Conservation (phyloP, 148 eudicot genomes). For the Fallopia convolvulus region DNA sequence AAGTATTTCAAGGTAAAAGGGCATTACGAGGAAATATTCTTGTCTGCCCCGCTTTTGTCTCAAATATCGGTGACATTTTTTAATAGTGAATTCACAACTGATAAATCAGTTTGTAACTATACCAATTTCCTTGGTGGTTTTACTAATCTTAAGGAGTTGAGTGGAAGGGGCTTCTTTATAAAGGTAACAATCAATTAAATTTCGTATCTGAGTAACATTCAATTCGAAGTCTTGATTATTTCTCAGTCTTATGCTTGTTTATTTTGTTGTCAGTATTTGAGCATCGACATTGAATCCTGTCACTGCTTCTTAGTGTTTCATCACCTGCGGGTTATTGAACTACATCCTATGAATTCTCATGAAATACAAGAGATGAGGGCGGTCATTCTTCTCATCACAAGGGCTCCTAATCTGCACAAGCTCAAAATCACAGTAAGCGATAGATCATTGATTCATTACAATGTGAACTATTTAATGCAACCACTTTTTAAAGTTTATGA, state of each 20-base stretch:
- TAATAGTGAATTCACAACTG: too few relatives aligned
- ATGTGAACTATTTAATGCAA: slow-evolving; percentile 21
- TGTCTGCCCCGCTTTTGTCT: too few relatives aligned
- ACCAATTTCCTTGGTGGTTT: slow-evolving; percentile 51
- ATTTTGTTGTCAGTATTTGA: slow-evolving; percentile 46
- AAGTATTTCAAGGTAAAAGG: slow-evolving; percentile 50
- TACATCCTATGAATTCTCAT: slow-evolving; percentile 69
- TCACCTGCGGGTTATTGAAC: slow-evolving; percentile 48
- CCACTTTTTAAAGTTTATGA: slow-evolving; percentile 8
- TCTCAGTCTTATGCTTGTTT: background rate
- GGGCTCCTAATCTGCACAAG: slow-evolving; percentile 63
- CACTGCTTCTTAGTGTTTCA: slow-evolving; percentile 29
- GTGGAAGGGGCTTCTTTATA: slow-evolving; percentile 54
- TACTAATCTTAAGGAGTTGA: slow-evolving; percentile 48
- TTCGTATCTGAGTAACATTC: background rate
- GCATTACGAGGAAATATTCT: slow-evolving; percentile 8
- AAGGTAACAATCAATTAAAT: slow-evolving; percentile 33
- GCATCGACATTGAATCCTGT: slow-evolving; percentile 57
- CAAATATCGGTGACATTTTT: too few relatives aligned
- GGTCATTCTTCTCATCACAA: slow-evolving; percentile 34
- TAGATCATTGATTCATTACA: background rate
- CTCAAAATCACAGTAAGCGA: slow-evolving; percentile 37
- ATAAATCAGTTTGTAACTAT: too few relatives aligned
- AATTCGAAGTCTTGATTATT: background rate
- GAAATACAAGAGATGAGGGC: slow-evolving; percentile 69